Base-by-base conservation (phyloP, 805 yeast genomes). In the Lipomyces kockii region DNA sequence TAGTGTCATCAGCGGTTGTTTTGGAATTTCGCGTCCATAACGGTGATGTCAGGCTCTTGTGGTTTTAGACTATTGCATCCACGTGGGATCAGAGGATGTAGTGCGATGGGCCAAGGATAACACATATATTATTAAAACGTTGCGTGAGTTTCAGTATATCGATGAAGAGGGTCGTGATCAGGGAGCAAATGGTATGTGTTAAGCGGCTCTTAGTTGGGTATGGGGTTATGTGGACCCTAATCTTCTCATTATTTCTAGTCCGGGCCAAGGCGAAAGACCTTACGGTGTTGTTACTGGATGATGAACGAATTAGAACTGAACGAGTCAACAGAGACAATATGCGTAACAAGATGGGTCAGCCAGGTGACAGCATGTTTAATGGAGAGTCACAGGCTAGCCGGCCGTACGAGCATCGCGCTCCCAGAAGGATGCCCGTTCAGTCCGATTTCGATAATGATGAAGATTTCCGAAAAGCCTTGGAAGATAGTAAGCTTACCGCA, bases 21-120 rank as follows among this genome's bases (percentile, higher is more conserved):
- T 46, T 57, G 27, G 6, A 12, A 20, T 6, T 14, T 5, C 17
- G n/a, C 14, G n/a, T 35, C 17, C 5, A 22, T 59, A 14, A 25
- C 39, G 14, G 14, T 35, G 11, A 25, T 17, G 39, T 7, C 22
- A 68, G 78, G 88, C 97, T 0, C 83, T 94, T 69, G 90, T 97
- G 1, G 88, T 94, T 14, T 83, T 94, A 73, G 97, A 93, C 75
- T 94, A 88, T 78, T 81, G 93, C 65, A 92, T 93, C 25, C 86
- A 95, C 73, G 85, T 83, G 68, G 98, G 98, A 49, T 85, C 92
- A 22, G 97, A 92, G 72, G 89, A 89, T 74, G 95, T 94, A 75
- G 97, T 93, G 5, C 80, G 87, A 51, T 94, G 98, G 98, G 87
- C 93, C 67, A 89, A 87, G 76, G 97, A 92, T 76, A 93, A 94